Evolutionary conservation across 768 basidiomycete genomes (phyloP).

Genomic region (Coprinopsis strossmayeri): DNA sequence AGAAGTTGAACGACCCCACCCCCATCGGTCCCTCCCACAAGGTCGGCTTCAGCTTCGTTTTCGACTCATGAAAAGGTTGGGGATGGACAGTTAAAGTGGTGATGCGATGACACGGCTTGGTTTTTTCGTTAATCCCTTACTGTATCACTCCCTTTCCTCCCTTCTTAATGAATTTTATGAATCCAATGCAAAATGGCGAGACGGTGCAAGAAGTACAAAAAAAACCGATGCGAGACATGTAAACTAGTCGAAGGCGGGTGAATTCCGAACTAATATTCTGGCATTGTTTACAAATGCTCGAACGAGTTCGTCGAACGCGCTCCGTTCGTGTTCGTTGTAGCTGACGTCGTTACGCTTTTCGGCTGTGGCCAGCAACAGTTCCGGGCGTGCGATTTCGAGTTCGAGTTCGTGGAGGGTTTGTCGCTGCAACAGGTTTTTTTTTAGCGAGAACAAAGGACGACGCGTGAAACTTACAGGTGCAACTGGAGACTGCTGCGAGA

Average conservation of each 20-base stretch:
- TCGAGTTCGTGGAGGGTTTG: constrained; percentile 83
- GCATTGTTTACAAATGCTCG: constrained; percentile 91
- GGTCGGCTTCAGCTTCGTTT: constrained; percentile 70
- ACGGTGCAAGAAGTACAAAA: too few species aligned
- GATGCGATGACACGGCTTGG: constrained; percentile 18
- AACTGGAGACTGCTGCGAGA: constrained; percentile 40
- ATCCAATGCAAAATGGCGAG: too few species aligned
- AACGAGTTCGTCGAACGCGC: constrained; percentile 85
- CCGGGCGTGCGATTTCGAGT: constrained; percentile 74
- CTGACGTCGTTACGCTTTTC: constrained; percentile 57
- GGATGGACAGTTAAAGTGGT: constrained; percentile 27
- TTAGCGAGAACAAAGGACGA: constrained; percentile 5
- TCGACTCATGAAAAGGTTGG: constrained; percentile 54
- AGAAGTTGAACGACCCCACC: constrained; percentile 73
- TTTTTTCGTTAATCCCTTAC: neutral
- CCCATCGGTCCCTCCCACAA: constrained; percentile 72
- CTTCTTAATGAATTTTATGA: neutral
- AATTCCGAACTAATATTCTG: constrained; percentile 79
- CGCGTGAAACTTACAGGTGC: constrained; percentile 37
- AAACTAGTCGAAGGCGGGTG: constrained; percentile 1
- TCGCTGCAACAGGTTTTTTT: constrained; percentile 27
- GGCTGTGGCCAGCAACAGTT: constrained; percentile 65
- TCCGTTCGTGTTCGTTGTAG: constrained; percentile 55
- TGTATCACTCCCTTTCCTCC: neutral
- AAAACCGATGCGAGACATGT: too few species aligned